Evolutionary conservation across 306 rosid species (phyloP), one percentile per base, ranked within the genome.

Genomic region (Parietaria judaica): DNA sequence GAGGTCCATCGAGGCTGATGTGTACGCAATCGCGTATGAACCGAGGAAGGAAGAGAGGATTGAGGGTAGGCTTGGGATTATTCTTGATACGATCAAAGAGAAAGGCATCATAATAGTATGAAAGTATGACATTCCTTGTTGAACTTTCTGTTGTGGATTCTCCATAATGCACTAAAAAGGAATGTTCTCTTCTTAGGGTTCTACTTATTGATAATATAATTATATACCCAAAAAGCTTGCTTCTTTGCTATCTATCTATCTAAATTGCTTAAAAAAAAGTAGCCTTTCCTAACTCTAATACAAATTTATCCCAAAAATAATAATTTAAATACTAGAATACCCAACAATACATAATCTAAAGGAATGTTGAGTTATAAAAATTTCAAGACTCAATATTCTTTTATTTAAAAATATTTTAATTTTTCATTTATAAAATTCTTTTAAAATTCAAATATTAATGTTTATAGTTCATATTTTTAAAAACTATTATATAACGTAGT

Each of bases 1-100:
- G 68, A 74, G 89, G 65, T 85, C 95, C 14, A 87, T 78, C 72
- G 96, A 91, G 58, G 96, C 96, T 47, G 96, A 91, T 80, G 83
- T 91, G 8, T 91, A 75, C 70, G 97, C 97, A 53, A 58, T 91
- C 54, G 84, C 96, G 3, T 91, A 76, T 59, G 95, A 91, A 66
- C 95, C 96, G 0, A 83, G 83, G 74, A 91, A 81, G 79, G 76
- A 80, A 57, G 95, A 87, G 76, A 84, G 84, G 58, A 83, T 90
- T 66, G 90, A 87, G 76, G 91, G 96, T 60, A 85, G 70, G 73
- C 78, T 90, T 3, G 95, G 89, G 66, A 85, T 91, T 49, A 72
- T 91, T 4, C 74, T 91, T 66, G 91, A 91, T 60, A 85, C 96
- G 61, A 82, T 91, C 15, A 87, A 81, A 70, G 81, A 91, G 64